Evolutionary conservation across 495 filamentous ascomycete genomes (phyloP).

Genomic region (Podospora bellae-mahoneyi): DNA sequence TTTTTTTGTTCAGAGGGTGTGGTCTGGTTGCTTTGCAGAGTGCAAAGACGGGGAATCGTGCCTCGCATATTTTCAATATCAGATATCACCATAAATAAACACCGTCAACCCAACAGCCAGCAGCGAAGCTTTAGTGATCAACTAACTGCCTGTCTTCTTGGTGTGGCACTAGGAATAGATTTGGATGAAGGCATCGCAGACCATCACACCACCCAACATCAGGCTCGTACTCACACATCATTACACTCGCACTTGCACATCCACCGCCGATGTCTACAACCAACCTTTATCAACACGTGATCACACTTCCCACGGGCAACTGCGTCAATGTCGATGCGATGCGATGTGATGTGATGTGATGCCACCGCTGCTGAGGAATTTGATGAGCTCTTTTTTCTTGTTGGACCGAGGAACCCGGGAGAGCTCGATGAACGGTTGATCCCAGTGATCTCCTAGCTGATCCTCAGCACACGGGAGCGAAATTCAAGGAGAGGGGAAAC

Average conservation of each 20-base stretch:
- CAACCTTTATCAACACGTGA: neutral
- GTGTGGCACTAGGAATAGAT: neutral
- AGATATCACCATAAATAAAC: neutral
- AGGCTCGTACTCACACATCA: neutral
- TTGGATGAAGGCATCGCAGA: neutral
- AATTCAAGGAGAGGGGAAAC: constrained; percentile 1
- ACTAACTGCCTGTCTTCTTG: neutral
- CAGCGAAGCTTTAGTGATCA: neutral
- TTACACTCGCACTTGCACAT: neutral
- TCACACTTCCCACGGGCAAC: neutral
- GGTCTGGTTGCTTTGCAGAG: constrained; percentile 7
- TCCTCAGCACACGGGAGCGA: neutral
- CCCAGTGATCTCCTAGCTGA: neutral
- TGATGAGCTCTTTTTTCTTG: neutral
- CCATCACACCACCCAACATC: neutral
- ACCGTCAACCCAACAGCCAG: neutral
- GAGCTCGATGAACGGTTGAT: constrained; percentile 7
- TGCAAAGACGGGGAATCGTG: neutral
- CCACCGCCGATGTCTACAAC: neutral
- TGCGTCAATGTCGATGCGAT: neutral
- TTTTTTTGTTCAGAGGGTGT: neutral
- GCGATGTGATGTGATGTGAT: neutral
- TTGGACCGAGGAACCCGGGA: constrained; percentile 7
- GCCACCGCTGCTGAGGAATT: neutral
- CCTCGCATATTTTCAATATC: neutral